Evolutionary conservation across 495 filamentous ascomycete species (phyloP), one percentile per base, ranked within the genome.

Genomic region (Aspergillus haitiensis): DNA sequence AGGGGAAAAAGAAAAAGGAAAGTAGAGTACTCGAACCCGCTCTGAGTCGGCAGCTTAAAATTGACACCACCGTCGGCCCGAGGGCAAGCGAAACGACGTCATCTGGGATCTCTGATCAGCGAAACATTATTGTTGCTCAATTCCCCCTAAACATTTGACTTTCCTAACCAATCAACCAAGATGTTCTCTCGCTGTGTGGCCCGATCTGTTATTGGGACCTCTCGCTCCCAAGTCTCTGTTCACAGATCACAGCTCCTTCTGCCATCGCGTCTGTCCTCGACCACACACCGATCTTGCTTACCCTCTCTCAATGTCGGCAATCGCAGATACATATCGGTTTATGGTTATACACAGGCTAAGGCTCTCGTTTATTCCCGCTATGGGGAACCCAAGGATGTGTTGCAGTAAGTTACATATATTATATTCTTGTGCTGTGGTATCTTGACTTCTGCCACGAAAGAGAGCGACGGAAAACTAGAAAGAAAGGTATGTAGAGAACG

Each of bases 271-370:
- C 50, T 58, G 55, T 52, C 61, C 52, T 49, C 67, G 13, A 16
- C 70, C 51, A 42, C 58, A 42, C 58, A 82, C 84, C 63, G 61
- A 10, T 11, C 15, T 47, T 9, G 9, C 27, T 61, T 64, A 60
- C 56, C 63, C 50, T 37, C 46, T 27, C 44, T 53, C 48, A 47
- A 36, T 48, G 12, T 36, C 15, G 59, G 60, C 10, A 65, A 66
- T 44, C 67, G 67, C 47, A 67, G 75, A 59, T 72, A 65, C 62
- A 81, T 89, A 57, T 88, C 88, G n/a, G 82, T 89, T 18, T 98
- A 96, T 70, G 95, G 95, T 61, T 98, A 98, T 76, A 93, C 89
- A n/a, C 94, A 98, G 75, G 87, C 95, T 57, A 95, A 96, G 79
- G 84, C 92, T 0, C 85, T 99, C 51, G 84, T 92, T 6, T 97